Base-by-base conservation (phyloP, 1,284 basidiomycete species). In the Ceratobasidium sp. region DNA sequence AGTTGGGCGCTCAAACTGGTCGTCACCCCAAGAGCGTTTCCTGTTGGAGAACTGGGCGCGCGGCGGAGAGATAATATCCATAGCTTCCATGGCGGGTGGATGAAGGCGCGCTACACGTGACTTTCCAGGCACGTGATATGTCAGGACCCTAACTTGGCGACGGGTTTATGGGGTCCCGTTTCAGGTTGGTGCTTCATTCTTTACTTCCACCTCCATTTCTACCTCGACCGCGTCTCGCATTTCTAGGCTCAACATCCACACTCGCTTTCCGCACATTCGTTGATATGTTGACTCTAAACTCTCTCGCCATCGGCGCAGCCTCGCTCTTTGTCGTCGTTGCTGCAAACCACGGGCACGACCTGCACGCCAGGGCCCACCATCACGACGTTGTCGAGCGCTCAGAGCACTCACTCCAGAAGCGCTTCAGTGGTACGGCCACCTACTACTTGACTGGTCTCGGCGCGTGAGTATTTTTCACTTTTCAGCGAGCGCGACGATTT, bases 361-460 rank as follows among this genome's bases (percentile, higher is more conserved):
- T 58, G 18, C 52, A 47, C 23, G 52, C 41, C 23, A 23, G 55
- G 6, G 32, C 32, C 38, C 71, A 73, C 32, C 38, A 59, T 44
- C 32, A 69, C 30, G 58, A 62, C 50, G 26, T 59, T 9, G 44
- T 28, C 16, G 43, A 62, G 21, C 59, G 59, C 30, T 62, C 59
- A 26, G 57, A 54, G 8, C 44, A 59, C 28, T 26, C 50, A 7
- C 64, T 64, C n/a, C 74, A 75, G 16, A 75, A 75, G 49, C 72
- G 72, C 9, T 75, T 70, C 47, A 21, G 9, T 47, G 74, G 74
- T 8, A 26, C 11, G 23, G 74, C 66, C 23, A 75, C 74, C 8
- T 75, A 72, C 47, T 75, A 73, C 35, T 23, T 26, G 26, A 55
- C 46, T 41, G 74, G 74, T 43, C 18, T 70, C 54, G 67, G 67